phyloP scores from a whole-genome alignment of 2,329 filamentous ascomycete species.

The Dothiorella sarmentorum region DNA sequence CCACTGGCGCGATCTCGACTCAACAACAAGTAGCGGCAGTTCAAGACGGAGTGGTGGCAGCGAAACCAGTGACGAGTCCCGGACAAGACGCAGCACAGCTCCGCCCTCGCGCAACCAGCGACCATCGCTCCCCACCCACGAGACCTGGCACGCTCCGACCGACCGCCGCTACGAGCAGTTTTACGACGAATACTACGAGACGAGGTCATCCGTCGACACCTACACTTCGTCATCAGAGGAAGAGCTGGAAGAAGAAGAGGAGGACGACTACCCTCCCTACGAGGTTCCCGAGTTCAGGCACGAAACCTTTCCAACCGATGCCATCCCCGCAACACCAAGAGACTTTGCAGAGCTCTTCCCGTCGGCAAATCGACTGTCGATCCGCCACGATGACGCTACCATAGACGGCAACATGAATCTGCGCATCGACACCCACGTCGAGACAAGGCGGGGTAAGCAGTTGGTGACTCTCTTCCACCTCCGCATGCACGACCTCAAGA shows the following conservation, averaged over 20 bases:
- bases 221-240: conserved; percentile 70
- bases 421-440: conserved; percentile 74
- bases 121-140: conserved; percentile 29
- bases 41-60: conserved; percentile 23
- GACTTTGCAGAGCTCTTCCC: conserved; percentile 86
- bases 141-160: conserved; percentile 31
- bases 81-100: conserved; percentile 31
- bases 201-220: conserved; percentile 55
- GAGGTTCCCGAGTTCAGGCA: conserved; percentile 59
- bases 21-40: conserved; percentile 11
- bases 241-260: conserved; percentile 48
- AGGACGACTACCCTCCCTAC: conserved; percentile 48
- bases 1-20: conserved; percentile 16
- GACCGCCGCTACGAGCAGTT: conserved; percentile 28
- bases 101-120: conserved; percentile 27
- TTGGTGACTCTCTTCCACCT: conserved; percentile 84
- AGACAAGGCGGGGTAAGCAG: conserved; percentile 54
- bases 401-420: conserved; percentile 96
- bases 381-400: conserved; percentile 87
- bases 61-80: conserved; percentile 26
- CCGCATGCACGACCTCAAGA: conserved; percentile 86
- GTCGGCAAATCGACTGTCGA: conserved; percentile 72
- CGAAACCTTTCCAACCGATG: conserved; percentile 61
- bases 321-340: conserved; percentile 72
- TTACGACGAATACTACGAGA: conserved; percentile 21